Base-by-base conservation (phyloP, 192 early-diverging fungal genomes). In the Thoreauomyces humboldtii region DNA sequence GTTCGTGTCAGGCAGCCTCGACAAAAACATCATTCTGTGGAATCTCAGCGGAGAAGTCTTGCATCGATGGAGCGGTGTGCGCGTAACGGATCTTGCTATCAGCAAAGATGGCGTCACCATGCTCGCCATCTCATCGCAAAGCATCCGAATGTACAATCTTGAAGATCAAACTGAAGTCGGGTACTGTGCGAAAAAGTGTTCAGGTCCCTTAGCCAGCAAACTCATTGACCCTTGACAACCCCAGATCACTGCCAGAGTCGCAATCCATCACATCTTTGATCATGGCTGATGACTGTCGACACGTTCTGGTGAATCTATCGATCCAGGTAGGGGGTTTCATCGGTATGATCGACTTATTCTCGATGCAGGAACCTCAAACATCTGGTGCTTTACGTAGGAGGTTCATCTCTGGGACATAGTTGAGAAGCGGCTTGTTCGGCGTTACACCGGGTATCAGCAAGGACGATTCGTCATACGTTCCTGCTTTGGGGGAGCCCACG, bases 381-480 rank as follows among this genome's bases (percentile, higher is more conserved):
- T 7, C 47, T 22, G 22, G 15, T 7, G 12, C 7, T 7, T 50
- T n/a, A 50, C 47, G 17, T 27, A 92, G 67, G 89, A 90, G 60
- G 87, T 96, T 37, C 91, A 95, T 71, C 71, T 98, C 64, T 98
- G 94, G 93, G 86, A 94, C 63, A 65, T 98, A 24, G 67, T 77
- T 32, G 76, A 88, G 34, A 75, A 74, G 42, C 68, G 74, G 31
- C 72, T 95, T n/a, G 78, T 89, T 7, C 87, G 86, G 22, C 88
- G 86, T 32, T 96, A 90, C 60, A 63, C 73, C 11, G 96, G 94
- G 0, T 89, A 91, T 34, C 89, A 88, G 38, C 94, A 96, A 70
- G 89, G 87, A 0, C 71, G 81, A 7, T 96, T 89, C 70, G 89
- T 96, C 29, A 95, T 98, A 59, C 82, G 96, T 51, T 93, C 90